These are phyloP conservation scores for Kwoniella mangroviensis DNA, from an alignment of 768 basidiomycete genomes.

Conservation along the genomic window DNA sequence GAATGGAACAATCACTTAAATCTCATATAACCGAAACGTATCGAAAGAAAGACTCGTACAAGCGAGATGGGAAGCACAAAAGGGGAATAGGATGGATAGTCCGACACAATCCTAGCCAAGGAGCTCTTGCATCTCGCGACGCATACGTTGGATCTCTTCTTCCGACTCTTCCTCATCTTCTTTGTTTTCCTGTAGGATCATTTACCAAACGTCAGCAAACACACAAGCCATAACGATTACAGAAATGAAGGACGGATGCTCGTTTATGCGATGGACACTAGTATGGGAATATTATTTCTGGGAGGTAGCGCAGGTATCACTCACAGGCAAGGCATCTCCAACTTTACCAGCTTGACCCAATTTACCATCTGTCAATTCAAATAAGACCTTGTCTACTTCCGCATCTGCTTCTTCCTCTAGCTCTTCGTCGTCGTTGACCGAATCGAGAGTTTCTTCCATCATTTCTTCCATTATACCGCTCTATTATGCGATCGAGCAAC, in stretches of 20 bases:
- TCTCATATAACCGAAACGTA: no score
- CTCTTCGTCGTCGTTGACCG: slow-evolving; percentile 88
- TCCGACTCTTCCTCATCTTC: slow-evolving; percentile 75
- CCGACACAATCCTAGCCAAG: slow-evolving; percentile 62
- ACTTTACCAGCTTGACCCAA: slow-evolving; percentile 82
- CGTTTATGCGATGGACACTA: neutral
- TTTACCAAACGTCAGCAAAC: neutral
- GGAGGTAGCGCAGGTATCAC: slow-evolving; percentile 48
- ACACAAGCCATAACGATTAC: no score
- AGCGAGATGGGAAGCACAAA: no score
- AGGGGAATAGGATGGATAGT: no score
- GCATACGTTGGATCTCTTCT: slow-evolving; percentile 85
- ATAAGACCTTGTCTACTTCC: slow-evolving; percentile 95
- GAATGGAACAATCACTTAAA: no score
- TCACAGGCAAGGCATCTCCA: slow-evolving; percentile 73
- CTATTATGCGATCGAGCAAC: slow-evolving; percentile 60
- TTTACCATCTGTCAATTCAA: slow-evolving; percentile 93
- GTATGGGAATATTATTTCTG: neutral
- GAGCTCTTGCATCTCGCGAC: slow-evolving; percentile 83
- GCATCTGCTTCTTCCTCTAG: slow-evolving; percentile 94
- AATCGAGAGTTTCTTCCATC: slow-evolving; percentile 87
- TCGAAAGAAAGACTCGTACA: no score
- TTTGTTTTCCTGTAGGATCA: slow-evolving; percentile 63
- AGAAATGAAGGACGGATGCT: no score
- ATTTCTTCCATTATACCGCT: slow-evolving; percentile 98